phyloP scores from a whole-genome alignment of 345 rosid genomes.

The Boechera retrofracta region DNA sequence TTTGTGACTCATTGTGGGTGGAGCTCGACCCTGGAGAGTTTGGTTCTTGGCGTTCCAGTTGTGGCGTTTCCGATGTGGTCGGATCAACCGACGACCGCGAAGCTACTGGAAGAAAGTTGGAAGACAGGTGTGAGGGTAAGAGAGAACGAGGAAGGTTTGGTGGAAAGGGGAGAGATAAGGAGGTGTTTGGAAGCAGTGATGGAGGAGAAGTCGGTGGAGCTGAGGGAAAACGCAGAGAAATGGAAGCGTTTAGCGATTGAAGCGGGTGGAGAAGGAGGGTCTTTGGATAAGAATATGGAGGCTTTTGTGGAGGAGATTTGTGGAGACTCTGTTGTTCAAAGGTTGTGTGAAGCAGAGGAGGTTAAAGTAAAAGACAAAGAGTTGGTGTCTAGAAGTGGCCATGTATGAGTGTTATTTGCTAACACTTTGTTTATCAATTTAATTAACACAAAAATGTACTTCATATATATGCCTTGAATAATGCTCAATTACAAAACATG shows the following conservation, averaged over 20 bases:
- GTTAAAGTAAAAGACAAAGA: conserved; percentile 29
- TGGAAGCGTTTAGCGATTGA: conserved; percentile 62
- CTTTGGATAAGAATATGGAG: conserved; percentile 55
- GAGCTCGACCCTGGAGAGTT: conserved; percentile 70
- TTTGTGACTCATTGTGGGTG: conserved; percentile 80
- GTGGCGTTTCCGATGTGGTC: conserved; percentile 80
- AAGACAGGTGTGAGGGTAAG: conserved; percentile 58
- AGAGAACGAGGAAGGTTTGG: conserved; percentile 52
- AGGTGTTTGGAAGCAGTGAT: conserved; percentile 64
- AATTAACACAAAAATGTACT: background rate
- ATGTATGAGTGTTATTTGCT: background rate
- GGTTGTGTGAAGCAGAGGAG: conserved; percentile 5
- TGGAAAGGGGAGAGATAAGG: conserved; percentile 58
- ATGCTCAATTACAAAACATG: background rate
- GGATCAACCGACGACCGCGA: conserved; percentile 67
- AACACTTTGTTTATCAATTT: conserved; percentile 6
- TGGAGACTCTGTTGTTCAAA: background rate
- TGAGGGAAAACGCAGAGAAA: conserved; percentile 53
- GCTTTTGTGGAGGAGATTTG: conserved; percentile 54
- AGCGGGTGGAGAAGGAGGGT: conserved; percentile 58
- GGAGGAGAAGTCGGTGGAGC: conserved; percentile 49
- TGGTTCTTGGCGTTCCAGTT: conserved; percentile 60
- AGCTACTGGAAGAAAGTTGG: conserved; percentile 63
- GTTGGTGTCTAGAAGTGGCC: conserved; percentile 1
- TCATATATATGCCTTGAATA: background rate